Conservation (phyloP, 345 rosid species). For the Schrenkiella parvula region DNA sequence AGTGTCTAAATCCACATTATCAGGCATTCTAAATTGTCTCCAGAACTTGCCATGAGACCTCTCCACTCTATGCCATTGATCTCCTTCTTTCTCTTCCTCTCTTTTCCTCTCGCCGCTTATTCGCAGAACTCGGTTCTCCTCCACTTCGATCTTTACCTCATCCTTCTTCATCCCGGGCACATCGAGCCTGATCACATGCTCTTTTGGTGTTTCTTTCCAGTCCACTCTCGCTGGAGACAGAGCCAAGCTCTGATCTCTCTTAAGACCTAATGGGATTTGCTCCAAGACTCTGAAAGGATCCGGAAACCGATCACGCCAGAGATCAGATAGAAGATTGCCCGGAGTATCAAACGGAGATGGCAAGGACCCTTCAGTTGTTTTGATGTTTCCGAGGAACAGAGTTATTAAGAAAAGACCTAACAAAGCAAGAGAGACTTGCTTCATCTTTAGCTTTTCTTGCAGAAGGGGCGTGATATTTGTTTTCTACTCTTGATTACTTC, state of each 20-base stretch:
- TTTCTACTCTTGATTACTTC: neutral
- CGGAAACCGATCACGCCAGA: constrained; percentile 33
- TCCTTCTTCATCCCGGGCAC: constrained; percentile 75
- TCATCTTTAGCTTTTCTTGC: constrained; percentile 18
- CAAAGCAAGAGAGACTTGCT: neutral
- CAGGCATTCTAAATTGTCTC: constrained; percentile 76
- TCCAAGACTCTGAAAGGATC: constrained; percentile 71
- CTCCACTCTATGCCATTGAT: constrained; percentile 85
- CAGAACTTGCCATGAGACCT: constrained; percentile 73
- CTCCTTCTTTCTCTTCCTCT: constrained; percentile 62
- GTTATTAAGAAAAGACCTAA: constrained; percentile 9
- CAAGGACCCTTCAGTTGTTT: constrained; percentile 34
- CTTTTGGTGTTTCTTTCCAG: constrained; percentile 84
- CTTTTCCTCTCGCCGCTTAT: constrained; percentile 76
- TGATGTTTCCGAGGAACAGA: constrained; percentile 15
- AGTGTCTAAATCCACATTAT: constrained; percentile 63
- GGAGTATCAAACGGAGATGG: constrained; percentile 40
- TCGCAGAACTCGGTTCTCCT: constrained; percentile 55
- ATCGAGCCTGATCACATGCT: constrained; percentile 59
- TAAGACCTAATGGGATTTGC: constrained; percentile 51
- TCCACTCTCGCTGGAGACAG: constrained; percentile 55
- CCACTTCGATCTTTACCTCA: constrained; percentile 74
- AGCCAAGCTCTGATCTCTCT: constrained; percentile 43
- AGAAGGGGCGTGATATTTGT: neutral
- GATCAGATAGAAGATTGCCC: constrained; percentile 33